Base-by-base conservation (phyloP, 2,329 filamentous ascomycete genomes). In the Raffaelea deltoideospora region DNA sequence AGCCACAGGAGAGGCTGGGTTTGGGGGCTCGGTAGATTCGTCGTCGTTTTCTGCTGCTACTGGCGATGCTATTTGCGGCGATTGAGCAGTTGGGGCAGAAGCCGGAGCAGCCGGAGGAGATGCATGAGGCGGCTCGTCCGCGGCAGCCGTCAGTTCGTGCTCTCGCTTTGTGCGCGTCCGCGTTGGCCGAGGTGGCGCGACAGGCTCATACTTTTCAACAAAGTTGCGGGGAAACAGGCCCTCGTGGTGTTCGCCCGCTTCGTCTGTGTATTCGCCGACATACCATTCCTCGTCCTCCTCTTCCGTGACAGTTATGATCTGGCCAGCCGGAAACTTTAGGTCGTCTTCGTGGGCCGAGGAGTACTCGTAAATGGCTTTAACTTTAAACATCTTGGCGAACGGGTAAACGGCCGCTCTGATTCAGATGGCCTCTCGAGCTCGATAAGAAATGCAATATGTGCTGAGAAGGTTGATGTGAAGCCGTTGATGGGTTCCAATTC, bases 181-280 rank as follows among this genome's bases (percentile, higher is more conserved):
- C 44, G 73, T 70, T 40, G 90, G 90, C 41, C 90, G 76, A 41
- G 87, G 85, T 41, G 90, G 90, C 44, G 88, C 80, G 39, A 77
- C 80, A 27, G 90, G 90, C 56, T 96, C 88, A 59, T 85, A 92
- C 60, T 79, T 85, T 59, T 98, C 90, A 52, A 98, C 90, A 54
- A 98, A 98, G 61, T 96, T 98, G 55, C 81, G 79, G 35, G 86
- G 88, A 57, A 95, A 96, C 49, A 95, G 81, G 47, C 88, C 88
- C 52, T 87, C 77, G 53, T 77, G 72, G 58, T 79, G 85, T 44
- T 58, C 60, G 39, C 90, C 90, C 36, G 67, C 59, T 41, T 76
- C 73, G 58, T 92, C 83, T 45, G 76, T 63, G 56, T 94, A 95
- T 58, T 90, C 80, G 47, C 90, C 88, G 44, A 72, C 74, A 55